Evolutionary conservation across 768 basidiomycete species (phyloP), one percentile per base, ranked within the genome.

Genomic region (Boletus reticulatus): DNA sequence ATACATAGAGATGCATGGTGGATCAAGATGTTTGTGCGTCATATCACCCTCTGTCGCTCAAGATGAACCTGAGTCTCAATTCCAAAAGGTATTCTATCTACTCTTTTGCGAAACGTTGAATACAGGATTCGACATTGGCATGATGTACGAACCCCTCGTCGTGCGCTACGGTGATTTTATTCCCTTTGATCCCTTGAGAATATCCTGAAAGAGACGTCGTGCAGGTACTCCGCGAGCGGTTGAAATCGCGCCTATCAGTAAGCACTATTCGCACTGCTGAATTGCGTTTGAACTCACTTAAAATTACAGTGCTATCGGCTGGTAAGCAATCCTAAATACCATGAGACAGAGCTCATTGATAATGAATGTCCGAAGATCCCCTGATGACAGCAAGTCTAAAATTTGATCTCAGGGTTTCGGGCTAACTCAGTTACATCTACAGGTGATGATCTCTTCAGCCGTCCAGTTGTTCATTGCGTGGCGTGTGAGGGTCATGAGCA

Each of bases 381-480:
- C 72, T 75, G 0, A 66, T 78, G 62, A 81, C 80, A 17, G 78
- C 79, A 34, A 59, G 70, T 53, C 6, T 24, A 6, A 2, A 42
- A 6, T 8, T 19, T 20, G 7, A 12, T 16, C 1, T 8, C 20
- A n/a, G 34, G 2, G 4, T 16, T 53, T n/a, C 10, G 4, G 13
- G 20, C 34, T 50, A 19, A 43, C n/a, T 36, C 24, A 3, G 20
- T 19, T 8, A 29, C 24, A 11, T 50, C 14, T 34, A 32, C 41
- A 80, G 80, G 78, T 74, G 7, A 72, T 81, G 55, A 78, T 78
- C 22, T 77, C 75, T 3, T 61, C 71, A 17, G 58, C 74, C 11
- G 78, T 80, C 9, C 79, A 81, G 52, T 51, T 75, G 8, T 82
- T 82, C 63, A 80, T 79, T 44, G 76, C 77, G 4, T 76, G 75